Conservation (phyloP, 116 monocot species). For the Phalaenopsis hybrid region DNA sequence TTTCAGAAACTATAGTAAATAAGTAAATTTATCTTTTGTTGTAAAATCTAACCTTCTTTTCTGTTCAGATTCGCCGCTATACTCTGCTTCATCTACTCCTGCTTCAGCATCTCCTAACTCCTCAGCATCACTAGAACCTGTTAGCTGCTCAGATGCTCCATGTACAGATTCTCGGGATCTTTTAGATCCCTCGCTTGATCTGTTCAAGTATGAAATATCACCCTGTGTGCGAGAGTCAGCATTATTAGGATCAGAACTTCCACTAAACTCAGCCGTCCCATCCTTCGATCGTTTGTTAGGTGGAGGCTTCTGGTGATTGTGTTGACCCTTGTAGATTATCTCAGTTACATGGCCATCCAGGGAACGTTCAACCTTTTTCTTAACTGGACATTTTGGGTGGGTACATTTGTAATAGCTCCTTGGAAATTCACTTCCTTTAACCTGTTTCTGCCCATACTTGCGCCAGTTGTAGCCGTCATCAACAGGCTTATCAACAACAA, state of each 20-base stretch:
- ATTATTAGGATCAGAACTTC: constrained; percentile 17
- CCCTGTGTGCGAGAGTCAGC: constrained; percentile 14
- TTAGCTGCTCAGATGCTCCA: constrained; percentile 45
- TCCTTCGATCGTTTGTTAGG: constrained; percentile 42
- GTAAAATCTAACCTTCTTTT: constrained; percentile 47
- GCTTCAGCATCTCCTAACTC: constrained; percentile 48
- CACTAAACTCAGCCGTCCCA: constrained; percentile 22
- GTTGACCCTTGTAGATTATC: constrained; percentile 82
- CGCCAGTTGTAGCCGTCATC: constrained; percentile 90
- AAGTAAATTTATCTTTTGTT: not conserved
- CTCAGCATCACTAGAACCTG: constrained; percentile 59
- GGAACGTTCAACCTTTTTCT: constrained; percentile 75
- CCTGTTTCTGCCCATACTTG: constrained; percentile 88
- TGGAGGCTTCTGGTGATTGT: constrained; percentile 50
- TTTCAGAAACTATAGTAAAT: not conserved
- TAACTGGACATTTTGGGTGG: constrained; percentile 58
- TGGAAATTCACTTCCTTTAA: constrained; percentile 79
- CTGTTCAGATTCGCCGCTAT: constrained; percentile 26
- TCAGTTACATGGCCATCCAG: constrained; percentile 64
- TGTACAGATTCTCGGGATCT: constrained; percentile 29
- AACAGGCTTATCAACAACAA: constrained; percentile 49
- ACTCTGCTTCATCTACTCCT: constrained; percentile 20
- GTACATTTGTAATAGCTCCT: constrained; percentile 87
- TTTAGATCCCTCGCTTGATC: constrained; percentile 15
- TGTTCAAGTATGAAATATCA: constrained; percentile 8